phyloP scores from a whole-genome alignment of 2,329 filamentous ascomycete species.

The Malbranchea zuffiana region DNA sequence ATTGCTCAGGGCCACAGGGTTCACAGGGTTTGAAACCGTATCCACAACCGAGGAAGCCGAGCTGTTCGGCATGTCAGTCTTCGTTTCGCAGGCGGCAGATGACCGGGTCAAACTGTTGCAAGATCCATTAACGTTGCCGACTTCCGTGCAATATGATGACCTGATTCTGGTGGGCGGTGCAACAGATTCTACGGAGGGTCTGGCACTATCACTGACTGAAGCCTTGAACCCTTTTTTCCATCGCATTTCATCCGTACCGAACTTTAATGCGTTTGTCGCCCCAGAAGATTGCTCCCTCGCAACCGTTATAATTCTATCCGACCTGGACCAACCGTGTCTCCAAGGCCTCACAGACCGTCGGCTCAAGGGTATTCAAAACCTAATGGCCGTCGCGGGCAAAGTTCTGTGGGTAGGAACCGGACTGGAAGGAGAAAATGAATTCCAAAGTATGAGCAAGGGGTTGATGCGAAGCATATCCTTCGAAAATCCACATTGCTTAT shows the following conservation, averaged over 20 bases:
- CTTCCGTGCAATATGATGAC: not conserved
- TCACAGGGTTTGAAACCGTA: conserved; percentile 7
- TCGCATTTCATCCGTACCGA: not conserved
- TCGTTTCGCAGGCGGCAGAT: conserved; percentile 7
- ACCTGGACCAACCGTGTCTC: conserved; percentile 10
- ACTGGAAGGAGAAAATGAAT: not conserved
- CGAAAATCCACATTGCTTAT: conserved; percentile 1
- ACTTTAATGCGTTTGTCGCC: not conserved
- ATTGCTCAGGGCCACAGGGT: conserved; percentile 6
- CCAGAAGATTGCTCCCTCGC: not conserved
- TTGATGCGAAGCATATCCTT: not conserved
- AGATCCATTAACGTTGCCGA: not conserved
- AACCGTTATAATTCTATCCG: not conserved
- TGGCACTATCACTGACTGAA: not conserved
- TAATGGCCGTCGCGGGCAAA: not conserved
- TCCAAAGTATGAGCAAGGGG: conserved; percentile 1
- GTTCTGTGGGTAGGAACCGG: conserved; percentile 6
- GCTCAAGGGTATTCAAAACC: not conserved
- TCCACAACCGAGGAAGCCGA: not conserved
- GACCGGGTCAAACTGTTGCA: conserved; percentile 1
- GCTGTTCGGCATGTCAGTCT: not conserved
- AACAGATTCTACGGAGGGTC: conserved; percentile 7
- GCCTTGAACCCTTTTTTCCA: conserved; percentile 2
- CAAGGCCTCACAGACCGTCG: not conserved
- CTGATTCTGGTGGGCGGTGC: conserved; percentile 2